Evolutionary conservation across 164 flowering plant genomes (phyloP), one percentile per base, ranked within the genome.

Genomic region (Umbilicus rupestris): DNA sequence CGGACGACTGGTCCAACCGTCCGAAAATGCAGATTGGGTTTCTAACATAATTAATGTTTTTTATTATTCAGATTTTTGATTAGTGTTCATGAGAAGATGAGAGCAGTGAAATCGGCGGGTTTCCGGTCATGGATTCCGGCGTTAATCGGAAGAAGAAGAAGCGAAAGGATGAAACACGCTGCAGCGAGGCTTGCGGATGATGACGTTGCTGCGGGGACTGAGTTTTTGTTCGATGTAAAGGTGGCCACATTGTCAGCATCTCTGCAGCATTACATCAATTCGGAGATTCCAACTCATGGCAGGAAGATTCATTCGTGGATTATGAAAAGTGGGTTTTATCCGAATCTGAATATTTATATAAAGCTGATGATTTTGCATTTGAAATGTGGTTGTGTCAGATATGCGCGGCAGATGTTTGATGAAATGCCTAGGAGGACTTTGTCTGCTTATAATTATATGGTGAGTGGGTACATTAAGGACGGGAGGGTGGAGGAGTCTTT

Each of bases 371-470:
- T 89, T 0, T 66, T 94, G 1, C 60, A 87, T 44, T 10, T 88
- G 17, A 91, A 80, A 79, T 76, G 82, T 28, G 73, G 76, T 5
- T 78, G 74, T 31, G 35, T 90, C 62, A 20, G 33, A 0, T 83
- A 81, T 74, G 94, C 94, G 2, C 85, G 88, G 55, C 80, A 73
- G 41, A 20, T 86, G 79, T 86, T 90, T 66, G 96, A 93, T 63
- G 83, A 84, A 80, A 72, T 93, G 85, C 74, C 80, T 14, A 70
- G 71, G 28, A 83, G 76, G 71, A 86, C 92, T 67, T 71, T 82
- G 1, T 83, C 91, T 39, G 90, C 96, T 9, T 89, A 82, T 75
- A 94, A 89, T 70, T 91, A 86, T 58, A 68, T 94, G 85, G 76
- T 89, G n/a, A 67, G 81, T 44, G 95, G 88, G 9, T 87, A 86